Conservation (phyloP, 2,329 filamentous ascomycete genomes). For the Ascochyta lentis region DNA sequence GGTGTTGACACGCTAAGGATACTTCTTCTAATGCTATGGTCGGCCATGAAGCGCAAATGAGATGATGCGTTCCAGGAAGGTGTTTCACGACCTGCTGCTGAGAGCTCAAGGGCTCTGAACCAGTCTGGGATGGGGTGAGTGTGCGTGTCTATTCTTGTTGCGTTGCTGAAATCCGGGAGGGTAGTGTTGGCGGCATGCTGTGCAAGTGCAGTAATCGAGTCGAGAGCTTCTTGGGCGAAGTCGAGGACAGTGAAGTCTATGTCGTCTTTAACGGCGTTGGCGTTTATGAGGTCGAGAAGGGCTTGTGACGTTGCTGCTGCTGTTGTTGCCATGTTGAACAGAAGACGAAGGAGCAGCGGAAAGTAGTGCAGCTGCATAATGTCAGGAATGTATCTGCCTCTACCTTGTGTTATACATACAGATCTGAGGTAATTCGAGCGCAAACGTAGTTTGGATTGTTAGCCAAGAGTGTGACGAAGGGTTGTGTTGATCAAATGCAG, state of each 20-base stretch:
- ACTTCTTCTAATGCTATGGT: constrained; percentile 34
- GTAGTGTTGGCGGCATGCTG: constrained; percentile 1
- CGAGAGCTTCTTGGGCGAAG: constrained; percentile 39
- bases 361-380: background rate
- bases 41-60: constrained; percentile 44
- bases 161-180: constrained; percentile 23
- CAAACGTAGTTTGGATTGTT: background rate
- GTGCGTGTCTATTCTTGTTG: constrained; percentile 45
- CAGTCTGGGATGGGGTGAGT: constrained; percentile 46
- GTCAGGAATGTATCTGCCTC: background rate
- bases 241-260: constrained; percentile 42
- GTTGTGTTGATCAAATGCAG: constrained; percentile 3
- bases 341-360: background rate
- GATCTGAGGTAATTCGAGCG: background rate
- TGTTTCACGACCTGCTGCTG: constrained; percentile 43
- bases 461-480: background rate
- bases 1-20: constrained; percentile 46
- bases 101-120: constrained; percentile 42
- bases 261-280: constrained; percentile 19
- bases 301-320: background rate
- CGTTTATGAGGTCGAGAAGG: constrained; percentile 18
- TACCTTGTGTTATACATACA: background rate
- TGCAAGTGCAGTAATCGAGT: constrained; percentile 35
- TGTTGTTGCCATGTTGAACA: constrained; percentile 9
- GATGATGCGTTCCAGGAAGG: constrained; percentile 38